Percentiles rank a stretch among this genome's conserved stretches.
phyloP scores from a whole-genome alignment of 2,329 filamentous ascomycete genomes.

The Exophiala sp. region DNA sequence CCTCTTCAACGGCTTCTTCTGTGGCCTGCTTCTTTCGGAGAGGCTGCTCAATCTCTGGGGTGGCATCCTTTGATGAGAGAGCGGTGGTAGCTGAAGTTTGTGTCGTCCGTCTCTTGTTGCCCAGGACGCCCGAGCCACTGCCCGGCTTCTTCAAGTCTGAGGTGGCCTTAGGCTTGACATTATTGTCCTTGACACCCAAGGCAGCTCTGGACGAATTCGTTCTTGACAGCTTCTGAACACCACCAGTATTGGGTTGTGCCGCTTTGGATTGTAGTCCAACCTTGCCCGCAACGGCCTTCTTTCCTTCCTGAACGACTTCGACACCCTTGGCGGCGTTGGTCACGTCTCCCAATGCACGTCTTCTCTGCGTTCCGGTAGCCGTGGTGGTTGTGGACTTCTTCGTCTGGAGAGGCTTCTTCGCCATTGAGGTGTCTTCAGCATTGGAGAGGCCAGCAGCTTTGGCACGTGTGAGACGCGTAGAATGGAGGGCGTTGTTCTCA shows the following conservation, averaged over 20 bases:
- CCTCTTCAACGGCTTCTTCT: conserved; percentile 47
- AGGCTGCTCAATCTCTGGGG: conserved; percentile 56
- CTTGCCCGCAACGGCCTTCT: conserved; percentile 67
- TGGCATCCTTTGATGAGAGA: conserved; percentile 58
- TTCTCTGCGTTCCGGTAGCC: conserved; percentile 56
- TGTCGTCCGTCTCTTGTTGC: conserved; percentile 64
- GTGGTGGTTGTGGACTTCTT: conserved; percentile 62
- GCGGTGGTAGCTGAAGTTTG: conserved; percentile 38
- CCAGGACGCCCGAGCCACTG: conserved; percentile 67
- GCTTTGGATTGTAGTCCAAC: conserved; percentile 73
- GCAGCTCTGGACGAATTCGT: conserved; percentile 60
- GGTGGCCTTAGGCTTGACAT: conserved; percentile 56
- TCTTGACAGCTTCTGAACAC: conserved; percentile 69
- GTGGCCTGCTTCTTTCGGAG: conserved; percentile 62
- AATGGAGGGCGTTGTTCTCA: conserved; percentile 66
- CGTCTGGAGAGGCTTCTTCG: conserved; percentile 63
- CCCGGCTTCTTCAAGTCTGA: conserved; percentile 68
- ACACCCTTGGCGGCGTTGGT: conserved; percentile 81
- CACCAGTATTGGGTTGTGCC: conserved; percentile 65
- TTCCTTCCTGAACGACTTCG: conserved; percentile 64
- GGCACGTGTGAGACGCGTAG: conserved; percentile 85
- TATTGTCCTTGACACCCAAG: conserved; percentile 62
- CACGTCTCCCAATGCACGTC: conserved; percentile 84
- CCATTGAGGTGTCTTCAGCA: conserved; percentile 55
- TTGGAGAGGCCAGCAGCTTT: conserved; percentile 70